Evolutionary conservation across 306 rosid genomes (phyloP), one percentile per base, ranked within the genome.

Genomic region (Vachellia pachyceras): DNA sequence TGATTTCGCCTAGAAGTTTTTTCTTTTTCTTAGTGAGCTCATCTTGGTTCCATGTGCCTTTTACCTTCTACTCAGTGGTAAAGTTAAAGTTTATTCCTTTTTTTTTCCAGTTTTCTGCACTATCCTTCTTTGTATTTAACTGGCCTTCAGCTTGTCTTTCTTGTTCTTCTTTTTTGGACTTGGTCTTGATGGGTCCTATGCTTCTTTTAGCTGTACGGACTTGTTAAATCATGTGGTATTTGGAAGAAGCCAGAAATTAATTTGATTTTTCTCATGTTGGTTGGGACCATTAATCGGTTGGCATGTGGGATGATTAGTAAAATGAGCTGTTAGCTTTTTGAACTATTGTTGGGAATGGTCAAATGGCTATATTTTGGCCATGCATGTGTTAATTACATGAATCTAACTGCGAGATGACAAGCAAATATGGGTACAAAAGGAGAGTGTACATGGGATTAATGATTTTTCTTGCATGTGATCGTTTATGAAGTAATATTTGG

Each of bases 161-260:
- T 10, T 61, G n/a, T 12, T 17, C 5, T 52, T 69, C 12, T 23
- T 67, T 10, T 7, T 67, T 17, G 60, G 7, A 7, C n/a, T 15
- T 45, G 18, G 29, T 70, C 9, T 23, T 23, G 10, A n/a, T 22
- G 36, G 39, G 39, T 25, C 37, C 13, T 60, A 22, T 60, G 7
- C 39, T 60, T 60, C 65, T 58, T 25, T 11, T 29, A n/a, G n/a
- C 29, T 60, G 37, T 60, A 29, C 29, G 49, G 18, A 45, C 50
- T 46, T 36, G 15, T 57, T 54, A 75, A 35, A 78, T 77, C 76
- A 66, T 84, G 83, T 73, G 75, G 54, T 64, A 47, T 6, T 7
- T 67, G 23, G n/a, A 23, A 35, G 52, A 47, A 23, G 25, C 50
- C 29, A 39, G 36, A 12, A 60, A 5, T 69, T 69, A 46, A 33